Base-by-base conservation (phyloP, 2,329 filamentous ascomycete genomes). In the Epicoccum nigrum region DNA sequence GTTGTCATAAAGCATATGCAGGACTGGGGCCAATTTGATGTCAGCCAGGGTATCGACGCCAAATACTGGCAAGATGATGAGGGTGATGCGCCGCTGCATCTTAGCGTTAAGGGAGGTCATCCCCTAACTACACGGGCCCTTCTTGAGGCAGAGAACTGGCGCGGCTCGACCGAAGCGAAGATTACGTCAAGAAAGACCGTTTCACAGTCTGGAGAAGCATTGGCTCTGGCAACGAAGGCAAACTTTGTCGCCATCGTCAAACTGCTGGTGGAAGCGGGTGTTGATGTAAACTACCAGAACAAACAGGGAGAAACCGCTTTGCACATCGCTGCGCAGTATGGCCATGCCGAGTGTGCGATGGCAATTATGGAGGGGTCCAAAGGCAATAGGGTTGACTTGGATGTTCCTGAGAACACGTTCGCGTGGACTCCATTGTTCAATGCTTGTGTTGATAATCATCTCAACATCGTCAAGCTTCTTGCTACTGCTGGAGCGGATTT, bases 361-460 rank as follows among this genome's bases (percentile, higher is more conserved):
- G 85, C 90, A 17, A 78, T 99, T 17, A 73, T 97, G 2, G 80
- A 86, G 13, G 90, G 89, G 2, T 87, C 84, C 0, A 75, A 80
- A 5, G 79, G 83, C 34, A 89, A 94, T 61, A 90, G 87, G 65
- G 86, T 87, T 0, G 77, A 97, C 55, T 77, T 92, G 0, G 88
- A 96, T 63, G 76, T 95, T 28, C 76, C 83, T 0, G 94, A 99
- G 68, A 89, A 88, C 45, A 88, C 88, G 0, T 97, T 95, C 68
- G 86, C 88, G 3, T 99, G 94, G 93, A 97, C 94, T 1, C 90
- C 94, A n/a, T 79, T 99, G 11, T 94, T 96, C 67, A 88, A 96
- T 58, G 90, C 93, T 8, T 90, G 89, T 45, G 93, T 97, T 2
- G 92, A 99, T 66, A 93, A 93, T 0, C 88, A 92, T 58, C 73